Percentiles rank a stretch among this genome's conserved stretches.
Conservation (phyloP, 768 basidiomycete genomes). For the Tulasnella sp. region DNA sequence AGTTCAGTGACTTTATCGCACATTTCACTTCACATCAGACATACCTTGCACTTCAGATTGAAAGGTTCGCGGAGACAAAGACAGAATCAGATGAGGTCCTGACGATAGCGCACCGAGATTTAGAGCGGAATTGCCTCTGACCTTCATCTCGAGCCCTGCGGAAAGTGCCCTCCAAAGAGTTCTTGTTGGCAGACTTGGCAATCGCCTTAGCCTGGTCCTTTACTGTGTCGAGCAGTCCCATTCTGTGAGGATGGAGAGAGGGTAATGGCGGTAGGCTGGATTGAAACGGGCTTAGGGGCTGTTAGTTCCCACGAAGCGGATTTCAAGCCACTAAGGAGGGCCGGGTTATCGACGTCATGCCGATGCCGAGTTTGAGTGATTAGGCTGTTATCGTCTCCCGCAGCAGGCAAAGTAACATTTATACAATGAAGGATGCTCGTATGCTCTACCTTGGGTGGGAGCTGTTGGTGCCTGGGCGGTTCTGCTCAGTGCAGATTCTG, state of each 20-base stretch:
- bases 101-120: neutral
- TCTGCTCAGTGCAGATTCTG: no score
- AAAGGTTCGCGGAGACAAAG: neutral
- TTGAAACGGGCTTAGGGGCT: neutral
- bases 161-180: neutral
- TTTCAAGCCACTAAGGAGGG: neutral
- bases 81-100: neutral
- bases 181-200: neutral
- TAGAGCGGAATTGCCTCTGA: neutral
- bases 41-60: neutral
- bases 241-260: neutral
- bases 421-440: no score
- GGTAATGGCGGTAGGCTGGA: neutral
- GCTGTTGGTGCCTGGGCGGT: no score
- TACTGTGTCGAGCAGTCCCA: neutral
- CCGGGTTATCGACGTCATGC: neutral
- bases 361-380: neutral
- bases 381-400: no score
- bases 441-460: no score
- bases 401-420: no score
- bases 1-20: neutral
- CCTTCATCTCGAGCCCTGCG: neutral
- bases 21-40: neutral
- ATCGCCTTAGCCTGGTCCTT: neutral
- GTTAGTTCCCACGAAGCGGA: neutral